Percentiles rank a stretch among this genome's conserved stretches.
These are phyloP conservation scores for Uronychia setigera DNA, from an alignment of 73 alveolate genomes.

Conservation along the genomic window DNA sequence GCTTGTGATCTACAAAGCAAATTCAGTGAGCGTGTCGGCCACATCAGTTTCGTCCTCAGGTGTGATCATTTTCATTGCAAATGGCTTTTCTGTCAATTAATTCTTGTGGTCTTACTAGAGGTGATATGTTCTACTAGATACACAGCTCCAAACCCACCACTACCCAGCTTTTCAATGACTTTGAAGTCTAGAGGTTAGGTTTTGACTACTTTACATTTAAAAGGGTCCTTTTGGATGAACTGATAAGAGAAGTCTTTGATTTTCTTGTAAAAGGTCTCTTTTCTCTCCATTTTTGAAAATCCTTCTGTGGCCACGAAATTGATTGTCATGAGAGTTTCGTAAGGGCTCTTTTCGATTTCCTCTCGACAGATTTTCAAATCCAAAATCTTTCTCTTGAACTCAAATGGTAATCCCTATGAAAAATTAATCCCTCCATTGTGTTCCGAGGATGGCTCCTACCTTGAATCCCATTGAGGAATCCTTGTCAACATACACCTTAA, in stretches of 20 bases:
- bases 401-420: neutral
- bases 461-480: neutral
- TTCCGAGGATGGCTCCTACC: no score
- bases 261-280: conserved; percentile 31
- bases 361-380: conserved; percentile 10
- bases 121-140: conserved; percentile 50
- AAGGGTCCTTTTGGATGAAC: conserved; percentile 49
- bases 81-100: conserved; percentile 22
- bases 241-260: conserved; percentile 31
- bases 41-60: conserved; percentile 63
- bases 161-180: conserved; percentile 39
- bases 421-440: no score
- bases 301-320: conserved; percentile 47
- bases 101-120: neutral
- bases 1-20: conserved; percentile 43
- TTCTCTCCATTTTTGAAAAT: conserved; percentile 29
- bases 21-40: conserved; percentile 57
- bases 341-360: conserved; percentile 31
- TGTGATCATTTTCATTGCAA: conserved; percentile 56
- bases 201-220: conserved; percentile 9
- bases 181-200: conserved; percentile 38
- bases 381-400: neutral
- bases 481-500: neutral
- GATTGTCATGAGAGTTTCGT: conserved; percentile 31
- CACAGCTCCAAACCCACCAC: conserved; percentile 61